phyloP scores from a whole-genome alignment of 2,329 filamentous ascomycete genomes.

The Ascochyta koolunga region DNA sequence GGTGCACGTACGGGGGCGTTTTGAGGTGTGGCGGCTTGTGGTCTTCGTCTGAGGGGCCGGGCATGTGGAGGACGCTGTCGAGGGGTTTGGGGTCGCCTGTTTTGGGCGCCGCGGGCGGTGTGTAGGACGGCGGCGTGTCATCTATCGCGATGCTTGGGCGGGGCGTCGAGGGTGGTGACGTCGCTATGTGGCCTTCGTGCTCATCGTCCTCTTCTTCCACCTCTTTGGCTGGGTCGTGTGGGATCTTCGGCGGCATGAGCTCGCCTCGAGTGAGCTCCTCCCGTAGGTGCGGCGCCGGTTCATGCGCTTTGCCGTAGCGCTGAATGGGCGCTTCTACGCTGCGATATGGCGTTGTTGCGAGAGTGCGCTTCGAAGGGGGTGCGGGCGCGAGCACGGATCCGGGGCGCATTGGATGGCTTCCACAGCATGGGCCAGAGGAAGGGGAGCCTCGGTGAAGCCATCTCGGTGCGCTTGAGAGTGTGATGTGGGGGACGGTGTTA shows the following conservation, averaged over 20 bases:
- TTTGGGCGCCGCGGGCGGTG: slow-evolving; percentile 32
- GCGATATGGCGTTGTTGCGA: slow-evolving; percentile 33
- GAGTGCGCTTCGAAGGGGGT: slow-evolving; percentile 9
- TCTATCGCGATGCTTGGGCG: slow-evolving; percentile 19
- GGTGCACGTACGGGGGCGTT: slow-evolving; percentile 84
- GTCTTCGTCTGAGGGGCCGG: slow-evolving; percentile 45
- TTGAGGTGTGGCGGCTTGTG: slow-evolving; percentile 70
- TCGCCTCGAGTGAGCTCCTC: slow-evolving; percentile 19
- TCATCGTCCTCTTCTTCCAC: slow-evolving; percentile 37
- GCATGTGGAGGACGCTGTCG: slow-evolving; percentile 52
- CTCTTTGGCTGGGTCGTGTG: slow-evolving; percentile 21
- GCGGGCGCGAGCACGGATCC: slow-evolving; percentile 31
- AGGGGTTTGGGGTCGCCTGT: slow-evolving; percentile 41
- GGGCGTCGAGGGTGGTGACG: slow-evolving; percentile 24
- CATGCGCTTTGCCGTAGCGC: slow-evolving; percentile 57
- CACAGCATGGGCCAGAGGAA: slow-evolving; percentile 57
- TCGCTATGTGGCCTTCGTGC: slow-evolving; percentile 10
- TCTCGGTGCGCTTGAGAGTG: slow-evolving; percentile 23
- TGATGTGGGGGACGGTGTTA: neutral
- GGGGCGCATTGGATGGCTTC: slow-evolving; percentile 34
- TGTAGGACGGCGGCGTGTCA: slow-evolving; percentile 15
- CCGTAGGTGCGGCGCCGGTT: slow-evolving; percentile 50
- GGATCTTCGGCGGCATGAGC: slow-evolving; percentile 3
- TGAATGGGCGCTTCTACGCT: slow-evolving; percentile 41
- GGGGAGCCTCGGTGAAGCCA: slow-evolving; percentile 53